Evolutionary conservation across 768 basidiomycete species (phyloP).

Genomic region (Scleroderma bovista): DNA sequence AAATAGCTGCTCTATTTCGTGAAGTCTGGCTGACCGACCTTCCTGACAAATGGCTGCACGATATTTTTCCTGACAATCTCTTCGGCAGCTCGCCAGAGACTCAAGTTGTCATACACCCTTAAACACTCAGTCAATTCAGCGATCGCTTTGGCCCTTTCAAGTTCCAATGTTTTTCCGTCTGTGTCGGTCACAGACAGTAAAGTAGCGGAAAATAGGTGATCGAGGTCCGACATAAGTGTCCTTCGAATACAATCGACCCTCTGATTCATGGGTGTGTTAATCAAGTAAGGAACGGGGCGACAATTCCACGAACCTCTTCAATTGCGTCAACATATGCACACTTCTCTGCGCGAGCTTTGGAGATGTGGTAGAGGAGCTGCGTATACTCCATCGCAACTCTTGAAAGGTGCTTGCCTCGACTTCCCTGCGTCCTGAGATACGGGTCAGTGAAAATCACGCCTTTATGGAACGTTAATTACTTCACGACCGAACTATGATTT

Average conservation of each 20-base stretch:
- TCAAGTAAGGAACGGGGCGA: slow-evolving; percentile 2
- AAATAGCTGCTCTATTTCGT: neutral
- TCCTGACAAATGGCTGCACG: slow-evolving; percentile 69
- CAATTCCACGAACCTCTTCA: slow-evolving; percentile 64
- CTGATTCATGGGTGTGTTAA: slow-evolving; percentile 37
- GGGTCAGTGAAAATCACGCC: neutral
- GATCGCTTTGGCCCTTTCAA: slow-evolving; percentile 57
- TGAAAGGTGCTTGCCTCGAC: slow-evolving; percentile 72
- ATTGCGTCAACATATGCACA: slow-evolving; percentile 80
- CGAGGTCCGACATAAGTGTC: slow-evolving; percentile 81
- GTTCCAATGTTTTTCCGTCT: slow-evolving; percentile 48
- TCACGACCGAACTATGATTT: slow-evolving; percentile 36
- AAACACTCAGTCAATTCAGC: slow-evolving; percentile 75
- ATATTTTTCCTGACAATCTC: slow-evolving; percentile 73
- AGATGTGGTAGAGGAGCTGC: slow-evolving; percentile 84
- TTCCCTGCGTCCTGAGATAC: slow-evolving; percentile 46
- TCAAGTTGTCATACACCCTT: slow-evolving; percentile 71
- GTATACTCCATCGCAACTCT: slow-evolving; percentile 89
- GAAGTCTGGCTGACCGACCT: slow-evolving; percentile 40
- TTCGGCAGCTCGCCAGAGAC: slow-evolving; percentile 84
- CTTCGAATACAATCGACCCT: slow-evolving; percentile 79
- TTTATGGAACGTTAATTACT: slow-evolving; percentile 13
- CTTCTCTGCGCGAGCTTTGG: slow-evolving; percentile 72
- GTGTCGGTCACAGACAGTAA: slow-evolving; percentile 48
- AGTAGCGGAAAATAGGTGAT: slow-evolving; percentile 69